Evolutionary conservation across 345 rosid genomes (phyloP), one percentile per base, ranked within the genome.

Genomic region (Turnera subulata): DNA sequence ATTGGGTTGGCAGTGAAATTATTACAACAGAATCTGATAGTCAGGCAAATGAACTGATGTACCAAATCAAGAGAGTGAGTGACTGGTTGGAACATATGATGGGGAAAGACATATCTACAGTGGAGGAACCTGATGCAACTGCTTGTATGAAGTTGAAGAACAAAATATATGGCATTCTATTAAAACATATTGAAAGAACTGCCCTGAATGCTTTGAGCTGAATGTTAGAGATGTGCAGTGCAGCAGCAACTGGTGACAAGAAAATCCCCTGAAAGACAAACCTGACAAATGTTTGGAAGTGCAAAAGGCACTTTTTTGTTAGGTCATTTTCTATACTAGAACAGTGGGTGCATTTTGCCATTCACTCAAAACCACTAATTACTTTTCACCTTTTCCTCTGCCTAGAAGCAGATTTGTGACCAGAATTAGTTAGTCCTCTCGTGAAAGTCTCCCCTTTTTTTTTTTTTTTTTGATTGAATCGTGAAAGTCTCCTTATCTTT

Each of bases 181-280:
- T 89, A 71, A 82, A 78, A 66, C 89, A 82, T 56, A 82, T 79
- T 12, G 97, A 84, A 76, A 89, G 77, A 69, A 78, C 87, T 51
- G 75, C 85, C 16, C 39, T 64, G 56, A 46, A 48, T 44, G 48
- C 57, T 50, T 20, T 59, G 35, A n/a, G 39, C 63, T 52, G 65
- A 55, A 43, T 24, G n/a, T 46, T 50, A 51, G 55, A 55, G 53
- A 51, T 6, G 6, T 22, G 4, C n/a, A n/a, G n/a, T n/a, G n/a
- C n/a, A 9, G 13, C 35, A 16, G 15, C 62, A 13, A 20, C 35
- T 29, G 35, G 35, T 29, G 35, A 29, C 35, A 4, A 29, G 4
- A 3, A 29, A n/a, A n/a, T n/a, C 8, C 8, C 35, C 35, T 29
- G 35, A 8, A 29, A 29, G 35, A 29, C 35, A 29, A 29, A 29